Conservation (phyloP, 768 basidiomycete genomes). For the Rubroboletus pulcherrimus region DNA sequence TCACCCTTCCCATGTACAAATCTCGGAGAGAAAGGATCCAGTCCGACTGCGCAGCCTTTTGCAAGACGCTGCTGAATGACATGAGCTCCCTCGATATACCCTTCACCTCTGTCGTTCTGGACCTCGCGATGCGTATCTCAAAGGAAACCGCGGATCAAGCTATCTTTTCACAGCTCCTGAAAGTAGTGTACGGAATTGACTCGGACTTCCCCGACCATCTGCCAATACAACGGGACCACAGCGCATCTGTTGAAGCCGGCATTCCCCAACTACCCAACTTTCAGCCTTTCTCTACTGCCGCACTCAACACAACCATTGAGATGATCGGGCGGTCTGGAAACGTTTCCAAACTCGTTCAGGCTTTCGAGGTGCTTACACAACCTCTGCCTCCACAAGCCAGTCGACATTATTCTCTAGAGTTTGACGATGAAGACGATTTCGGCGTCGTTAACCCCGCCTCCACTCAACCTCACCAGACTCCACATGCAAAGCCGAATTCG, state of each 20-base stretch:
- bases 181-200: conserved; percentile 73
- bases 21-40: conserved; percentile 34
- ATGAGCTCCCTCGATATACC: conserved; percentile 50
- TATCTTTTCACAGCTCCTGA: conserved; percentile 58
- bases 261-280: conserved; percentile 21
- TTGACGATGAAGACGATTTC: conserved; percentile 65
- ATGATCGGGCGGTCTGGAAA: conserved; percentile 59
- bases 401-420: conserved; percentile 45
- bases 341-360: conserved; percentile 64
- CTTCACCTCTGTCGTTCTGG: conserved; percentile 58
- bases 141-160: conserved; percentile 56
- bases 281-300: conserved; percentile 55
- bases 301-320: conserved; percentile 72
- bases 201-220: conserved; percentile 67
- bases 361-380: conserved; percentile 75
- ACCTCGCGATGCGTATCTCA: conserved; percentile 64
- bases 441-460: conserved; percentile 37
- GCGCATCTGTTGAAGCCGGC: conserved; percentile 1
- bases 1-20: conserved; percentile 53
- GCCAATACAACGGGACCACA: conserved; percentile 32
- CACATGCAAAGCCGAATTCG: conserved; percentile 57
- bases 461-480: conserved; percentile 33
- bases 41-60: conserved; percentile 43
- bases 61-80: conserved; percentile 50
- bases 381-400: conserved; percentile 55